Base-by-base conservation (phyloP, 1,284 basidiomycete genomes). In the Cutaneotrichosporon daszewskae region DNA sequence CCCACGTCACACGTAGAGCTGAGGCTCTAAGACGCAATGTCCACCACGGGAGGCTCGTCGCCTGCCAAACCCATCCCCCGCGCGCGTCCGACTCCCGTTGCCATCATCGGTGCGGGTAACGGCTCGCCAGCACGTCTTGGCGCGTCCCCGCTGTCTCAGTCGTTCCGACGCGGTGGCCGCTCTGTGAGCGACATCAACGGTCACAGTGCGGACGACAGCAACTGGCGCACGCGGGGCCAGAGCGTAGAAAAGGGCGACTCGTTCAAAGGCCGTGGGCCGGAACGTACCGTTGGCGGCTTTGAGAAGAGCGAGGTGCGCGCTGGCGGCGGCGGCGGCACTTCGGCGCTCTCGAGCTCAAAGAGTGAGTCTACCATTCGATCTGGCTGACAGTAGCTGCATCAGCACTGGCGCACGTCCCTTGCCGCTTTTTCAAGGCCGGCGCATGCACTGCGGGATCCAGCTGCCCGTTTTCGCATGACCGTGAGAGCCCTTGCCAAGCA, bases 341-440 rank as follows among this genome's bases (percentile, higher is more conserved):
- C 41, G 4, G 52, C 47, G 18, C 45, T 54, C 14, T 49, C 52
- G 13, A 43, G 32, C 32, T 41, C 48, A 20, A 49, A 32, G 26
- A 33, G 35, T 27, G 17, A 20, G 37, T 31, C 9, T 16, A 6
- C 17, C 24, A 17, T 7, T n/a, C 11, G n/a, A 11, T 24, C 13
- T 18, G 1, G 7, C 32, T 41, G 32, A 41, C 39, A 11, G 17
- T 18, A 33, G 32, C 29, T 12, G 50, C 54, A 27, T 58, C 58
- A 9, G 57, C 57, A 16, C 79, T 97, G 43, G 88, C 87, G 11
- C 92, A 96, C 76, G 94, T 98, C 20, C 92, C 92, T 3, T 98
- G 94, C 77, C 90, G 95, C 74, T 97, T 98, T 79, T 96, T 85
- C 82, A 89, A 85, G 68, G 85, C 87, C 50, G 86, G 88, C 26